Percentiles rank a stretch among this genome's conserved stretches.
phyloP scores from a whole-genome alignment of 2,329 filamentous ascomycete species.

The Acrocalymma vagum region DNA sequence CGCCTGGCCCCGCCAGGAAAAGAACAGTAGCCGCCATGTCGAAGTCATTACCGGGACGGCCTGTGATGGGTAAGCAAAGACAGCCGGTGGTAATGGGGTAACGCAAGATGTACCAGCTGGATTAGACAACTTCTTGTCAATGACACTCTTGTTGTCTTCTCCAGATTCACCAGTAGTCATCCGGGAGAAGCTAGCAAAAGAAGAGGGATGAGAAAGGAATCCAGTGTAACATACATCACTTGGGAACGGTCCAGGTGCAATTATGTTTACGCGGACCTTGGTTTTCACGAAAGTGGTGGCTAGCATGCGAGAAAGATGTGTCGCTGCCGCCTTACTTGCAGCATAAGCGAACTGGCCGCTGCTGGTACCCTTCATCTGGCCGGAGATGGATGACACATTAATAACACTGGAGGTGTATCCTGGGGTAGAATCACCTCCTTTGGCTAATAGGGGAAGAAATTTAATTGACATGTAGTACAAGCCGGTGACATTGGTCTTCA shows the following conservation, averaged over 20 bases:
- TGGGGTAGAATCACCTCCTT: slow-evolving; percentile 54
- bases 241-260: slow-evolving; percentile 56
- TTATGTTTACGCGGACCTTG: slow-evolving; percentile 54
- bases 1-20: slow-evolving; percentile 60
- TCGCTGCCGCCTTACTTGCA: slow-evolving; percentile 58
- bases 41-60: slow-evolving; percentile 52
- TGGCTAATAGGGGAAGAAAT: slow-evolving; percentile 63
- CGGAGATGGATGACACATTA: slow-evolving; percentile 63
- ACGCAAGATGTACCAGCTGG: slow-evolving; percentile 44
- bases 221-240: slow-evolving; percentile 39
- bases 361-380: slow-evolving; percentile 59
- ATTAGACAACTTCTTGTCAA: slow-evolving; percentile 53
- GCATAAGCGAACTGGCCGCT: slow-evolving; percentile 63
- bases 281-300: slow-evolving; percentile 54
- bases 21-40: slow-evolving; percentile 63
- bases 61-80: slow-evolving; percentile 5
- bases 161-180: slow-evolving; percentile 60
- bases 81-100: background rate
- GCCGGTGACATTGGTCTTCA: slow-evolving; percentile 60
- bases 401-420: slow-evolving; percentile 61
- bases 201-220: too few relatives aligned
- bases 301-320: slow-evolving; percentile 56
- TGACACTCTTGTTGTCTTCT: slow-evolving; percentile 57
- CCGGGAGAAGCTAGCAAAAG: slow-evolving; percentile 49
- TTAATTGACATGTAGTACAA: slow-evolving; percentile 64